These are phyloP conservation scores for Aspergillus ibericus DNA, from an alignment of 2,329 filamentous ascomycete genomes.

Conservation along the genomic window DNA sequence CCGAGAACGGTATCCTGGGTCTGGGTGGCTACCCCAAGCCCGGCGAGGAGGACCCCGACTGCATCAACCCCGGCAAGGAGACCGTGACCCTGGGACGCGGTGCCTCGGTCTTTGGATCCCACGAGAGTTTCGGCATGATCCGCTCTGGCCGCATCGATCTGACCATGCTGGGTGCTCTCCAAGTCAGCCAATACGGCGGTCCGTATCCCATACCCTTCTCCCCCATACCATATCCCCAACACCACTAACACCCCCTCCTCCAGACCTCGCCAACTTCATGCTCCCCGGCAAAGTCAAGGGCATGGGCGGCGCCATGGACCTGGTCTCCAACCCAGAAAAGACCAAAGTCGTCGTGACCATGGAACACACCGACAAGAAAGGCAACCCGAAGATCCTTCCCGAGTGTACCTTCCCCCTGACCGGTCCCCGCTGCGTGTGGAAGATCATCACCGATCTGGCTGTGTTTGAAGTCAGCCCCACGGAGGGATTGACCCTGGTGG, in stretches of 20 bases:
- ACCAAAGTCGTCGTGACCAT: constrained; percentile 73
- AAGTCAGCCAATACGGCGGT: constrained; percentile 70
- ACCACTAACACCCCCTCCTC: too few species aligned
- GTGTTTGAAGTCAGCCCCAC: constrained; percentile 72
- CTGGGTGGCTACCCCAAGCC: constrained; percentile 75
- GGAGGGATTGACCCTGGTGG: constrained; percentile 57
- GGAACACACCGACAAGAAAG: constrained; percentile 70
- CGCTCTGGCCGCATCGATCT: constrained; percentile 80
- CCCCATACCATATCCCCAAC: too few species aligned
- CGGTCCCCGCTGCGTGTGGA: constrained; percentile 65
- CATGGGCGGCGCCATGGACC: constrained; percentile 77
- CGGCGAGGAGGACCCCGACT: constrained; percentile 70
- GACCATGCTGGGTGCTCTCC: constrained; percentile 78
- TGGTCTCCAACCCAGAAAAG: constrained; percentile 70
- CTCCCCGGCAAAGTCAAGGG: constrained; percentile 84
- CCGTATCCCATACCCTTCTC: too few species aligned
- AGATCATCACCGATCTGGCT: constrained; percentile 70
- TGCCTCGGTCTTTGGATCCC: constrained; percentile 73
- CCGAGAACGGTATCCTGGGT: constrained; percentile 81
- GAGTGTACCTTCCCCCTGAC: constrained; percentile 66
- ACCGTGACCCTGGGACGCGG: constrained; percentile 77
- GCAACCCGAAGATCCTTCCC: constrained; percentile 64
- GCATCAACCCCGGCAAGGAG: constrained; percentile 87
- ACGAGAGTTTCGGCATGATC: constrained; percentile 87
- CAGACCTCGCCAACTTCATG: constrained; percentile 84